These are phyloP conservation scores for Alternaria arborescens DNA, from an alignment of 2,329 filamentous ascomycete genomes.

Conservation along the genomic window DNA sequence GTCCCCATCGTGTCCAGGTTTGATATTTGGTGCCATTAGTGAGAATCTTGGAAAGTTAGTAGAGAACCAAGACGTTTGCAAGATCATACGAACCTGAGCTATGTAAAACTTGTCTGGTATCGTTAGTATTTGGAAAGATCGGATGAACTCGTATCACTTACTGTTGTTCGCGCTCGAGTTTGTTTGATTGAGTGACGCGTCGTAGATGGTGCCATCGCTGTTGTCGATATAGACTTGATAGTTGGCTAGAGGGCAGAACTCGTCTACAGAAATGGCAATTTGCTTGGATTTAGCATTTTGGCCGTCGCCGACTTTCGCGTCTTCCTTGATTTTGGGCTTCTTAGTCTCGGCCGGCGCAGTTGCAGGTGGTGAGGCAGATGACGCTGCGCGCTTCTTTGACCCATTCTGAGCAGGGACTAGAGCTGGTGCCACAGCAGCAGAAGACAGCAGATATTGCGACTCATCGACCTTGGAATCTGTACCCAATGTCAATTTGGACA, in stretches of 20 bases:
- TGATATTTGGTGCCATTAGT: constrained; percentile 52
- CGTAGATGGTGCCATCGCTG: constrained; percentile 72
- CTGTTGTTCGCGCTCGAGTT: constrained; percentile 75
- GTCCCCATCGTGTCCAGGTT: constrained; percentile 82
- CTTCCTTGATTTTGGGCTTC: constrained; percentile 37
- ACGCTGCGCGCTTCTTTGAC: constrained; percentile 45
- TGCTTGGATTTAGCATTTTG: constrained; percentile 55
- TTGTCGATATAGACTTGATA: constrained; percentile 72
- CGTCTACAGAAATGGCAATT: constrained; percentile 59
- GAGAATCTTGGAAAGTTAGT: constrained; percentile 8
- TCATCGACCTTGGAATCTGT: constrained; percentile 49
- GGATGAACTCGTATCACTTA: not conserved
- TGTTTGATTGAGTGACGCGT: constrained; percentile 82
- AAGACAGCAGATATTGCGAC: constrained; percentile 48
- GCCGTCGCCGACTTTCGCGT: constrained; percentile 54
- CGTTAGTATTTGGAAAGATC: not conserved
- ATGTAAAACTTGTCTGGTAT: constrained; percentile 75
- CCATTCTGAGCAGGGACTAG: constrained; percentile 25
- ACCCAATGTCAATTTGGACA: not conserved
- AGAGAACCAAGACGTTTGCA: not conserved
- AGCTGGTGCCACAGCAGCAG: constrained; percentile 11
- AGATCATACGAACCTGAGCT: constrained; percentile 63
- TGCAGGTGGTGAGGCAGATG: constrained; percentile 26
- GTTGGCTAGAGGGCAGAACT: constrained; percentile 46
- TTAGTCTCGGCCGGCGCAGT: constrained; percentile 27